phyloP scores from a whole-genome alignment of 148 eudicot genomes.

The Rhododendron simsii region DNA sequence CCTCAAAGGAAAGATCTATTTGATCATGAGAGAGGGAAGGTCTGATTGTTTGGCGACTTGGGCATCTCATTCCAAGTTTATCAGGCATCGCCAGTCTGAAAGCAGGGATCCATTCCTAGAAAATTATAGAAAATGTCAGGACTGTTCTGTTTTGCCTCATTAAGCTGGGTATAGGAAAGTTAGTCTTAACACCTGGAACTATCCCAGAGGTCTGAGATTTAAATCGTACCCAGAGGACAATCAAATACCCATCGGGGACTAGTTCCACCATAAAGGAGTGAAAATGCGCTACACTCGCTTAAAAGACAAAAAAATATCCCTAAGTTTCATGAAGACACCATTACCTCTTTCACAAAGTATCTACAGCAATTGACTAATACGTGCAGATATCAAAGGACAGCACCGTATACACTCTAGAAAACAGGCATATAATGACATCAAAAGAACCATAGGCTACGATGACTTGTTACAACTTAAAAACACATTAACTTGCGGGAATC shows the following conservation, averaged over 20 bases:
- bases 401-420: not conserved
- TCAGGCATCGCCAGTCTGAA: slow-evolving; percentile 71
- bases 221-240: not conserved
- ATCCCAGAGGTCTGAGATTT: not conserved
- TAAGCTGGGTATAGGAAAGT: not conserved
- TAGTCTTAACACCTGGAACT: not conserved
- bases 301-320: not conserved
- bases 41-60: slow-evolving; percentile 65
- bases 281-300: too few species aligned
- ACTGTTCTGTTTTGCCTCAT: not conserved
- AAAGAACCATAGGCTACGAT: not conserved
- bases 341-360: not conserved
- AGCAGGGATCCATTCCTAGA: slow-evolving; percentile 83
- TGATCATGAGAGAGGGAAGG: slow-evolving; percentile 45
- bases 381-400: not conserved
- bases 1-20: slow-evolving; percentile 30
- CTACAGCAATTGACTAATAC: not conserved
- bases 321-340: not conserved
- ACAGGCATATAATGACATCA: not conserved
- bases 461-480: not conserved
- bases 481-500: not conserved
- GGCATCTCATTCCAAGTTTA: slow-evolving; percentile 72
- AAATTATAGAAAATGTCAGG: slow-evolving; percentile 4
- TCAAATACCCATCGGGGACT: not conserved
- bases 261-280: not conserved